A percentile compares a stretch with the other conserved stretches of the same genome.
Evolutionary conservation across 2,329 filamentous ascomycete genomes (phyloP).

Genomic region (Elsinoe ampelina): DNA sequence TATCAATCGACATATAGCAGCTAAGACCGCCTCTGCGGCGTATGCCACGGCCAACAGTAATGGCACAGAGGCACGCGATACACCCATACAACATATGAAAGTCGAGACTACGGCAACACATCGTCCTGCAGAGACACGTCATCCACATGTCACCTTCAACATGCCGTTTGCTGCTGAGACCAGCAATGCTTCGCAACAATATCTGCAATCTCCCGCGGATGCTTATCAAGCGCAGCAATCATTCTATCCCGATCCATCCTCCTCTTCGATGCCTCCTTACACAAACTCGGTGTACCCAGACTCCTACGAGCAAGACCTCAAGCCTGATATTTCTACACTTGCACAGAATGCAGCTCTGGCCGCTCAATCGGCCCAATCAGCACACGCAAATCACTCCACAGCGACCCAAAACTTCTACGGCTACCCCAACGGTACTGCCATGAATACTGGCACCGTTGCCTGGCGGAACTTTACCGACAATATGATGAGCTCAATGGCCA

Average conservation of each 20-base stretch:
- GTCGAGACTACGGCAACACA: not conserved
- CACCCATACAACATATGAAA: conserved; percentile 20
- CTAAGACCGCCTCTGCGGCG: conserved; percentile 33
- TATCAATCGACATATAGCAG: conserved; percentile 37
- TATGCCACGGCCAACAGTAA: conserved; percentile 27
- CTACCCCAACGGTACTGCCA: conserved; percentile 9
- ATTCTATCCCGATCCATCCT: conserved; percentile 19
- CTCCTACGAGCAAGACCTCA: conserved; percentile 16
- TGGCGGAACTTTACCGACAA: conserved; percentile 27
- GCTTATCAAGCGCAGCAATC: conserved; percentile 22
- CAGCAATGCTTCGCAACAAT: conserved; percentile 21
- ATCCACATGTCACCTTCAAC: conserved; percentile 2
- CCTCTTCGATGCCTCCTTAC: conserved; percentile 19
- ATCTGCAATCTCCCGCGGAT: conserved; percentile 23
- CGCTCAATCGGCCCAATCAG: conserved; percentile 16
- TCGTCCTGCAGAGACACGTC: not conserved
- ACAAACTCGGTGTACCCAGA: conserved; percentile 18
- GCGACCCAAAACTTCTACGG: conserved; percentile 13
- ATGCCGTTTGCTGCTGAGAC: conserved; percentile 1
- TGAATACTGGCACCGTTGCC: conserved; percentile 21
- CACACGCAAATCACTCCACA: conserved; percentile 14
- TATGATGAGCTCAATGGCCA: conserved; percentile 19
- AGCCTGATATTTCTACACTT: conserved; percentile 15
- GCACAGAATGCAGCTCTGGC: conserved; percentile 15
- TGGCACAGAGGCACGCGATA: conserved; percentile 18